Base-by-base conservation (phyloP, 306 rosid species). In the Inga leiocalycina region DNA sequence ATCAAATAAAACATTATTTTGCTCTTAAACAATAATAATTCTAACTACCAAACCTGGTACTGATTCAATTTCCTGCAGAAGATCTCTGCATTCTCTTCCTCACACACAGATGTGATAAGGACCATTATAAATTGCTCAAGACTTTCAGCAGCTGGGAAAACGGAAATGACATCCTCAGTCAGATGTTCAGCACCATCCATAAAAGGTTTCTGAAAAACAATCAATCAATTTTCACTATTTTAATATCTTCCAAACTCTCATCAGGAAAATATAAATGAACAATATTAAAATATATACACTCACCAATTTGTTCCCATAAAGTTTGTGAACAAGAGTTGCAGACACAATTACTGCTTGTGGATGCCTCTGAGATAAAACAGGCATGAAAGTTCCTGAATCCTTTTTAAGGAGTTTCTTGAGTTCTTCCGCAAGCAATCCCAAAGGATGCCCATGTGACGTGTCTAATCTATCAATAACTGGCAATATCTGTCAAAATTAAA, bases 351-450 rank as follows among this genome's bases (percentile, higher is more conserved):
- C 52, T 85, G 98, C 98, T 75, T 94, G 97, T 64, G 98, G 94
- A 88, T 96, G 93, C 91, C 99, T 90, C 84, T 89, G 93, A 85
- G 96, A 90, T 81, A 94, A 92, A 84, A 94, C 84, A 80, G 98
- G 99, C 88, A 94, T 89, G 90, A 91, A 96, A 83, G 86, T 72
- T 70, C 83, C 82, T 54, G 97, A 86, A 77, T 96, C 99, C 72
- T 87, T 94, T 84, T 92, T 92, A 75, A 94, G 84, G 77, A 96
- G 89, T 86, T 90, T 92, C 87, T 96, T 92, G 57, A 90, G 89
- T 86, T 92, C 99, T 88, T 92, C 98, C 32, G 98, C 99, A 83
- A 96, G 97, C 87, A 94, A 87, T 85, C 97, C 94, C 91, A 96
- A 86, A 77, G 90, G 92, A 88, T 94, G 99, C 85, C 92, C 99